Conservation (phyloP, 495 filamentous ascomycete species). For the Hypoxylon trugodes region DNA sequence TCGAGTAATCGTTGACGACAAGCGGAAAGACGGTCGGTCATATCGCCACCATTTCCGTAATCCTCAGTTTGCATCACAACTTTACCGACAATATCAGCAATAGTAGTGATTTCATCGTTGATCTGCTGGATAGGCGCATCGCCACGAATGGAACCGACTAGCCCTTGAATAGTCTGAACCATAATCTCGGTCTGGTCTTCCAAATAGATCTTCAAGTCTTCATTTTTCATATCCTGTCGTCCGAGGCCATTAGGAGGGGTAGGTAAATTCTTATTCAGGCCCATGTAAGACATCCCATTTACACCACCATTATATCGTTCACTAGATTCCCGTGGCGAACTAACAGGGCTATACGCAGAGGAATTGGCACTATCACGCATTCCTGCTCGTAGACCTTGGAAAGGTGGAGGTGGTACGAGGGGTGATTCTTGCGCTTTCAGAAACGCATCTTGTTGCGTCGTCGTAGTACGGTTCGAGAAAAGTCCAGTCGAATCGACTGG, state of each 20-base stretch:
- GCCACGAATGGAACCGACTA: constrained; percentile 80
- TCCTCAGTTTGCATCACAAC: constrained; percentile 72
- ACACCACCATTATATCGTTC: constrained; percentile 45
- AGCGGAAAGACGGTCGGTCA: constrained; percentile 67
- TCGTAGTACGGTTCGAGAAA: constrained; percentile 56
- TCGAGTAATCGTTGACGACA: constrained; percentile 72
- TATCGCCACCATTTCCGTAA: constrained; percentile 65
- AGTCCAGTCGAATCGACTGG: constrained; percentile 62
- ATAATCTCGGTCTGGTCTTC: constrained; percentile 84
- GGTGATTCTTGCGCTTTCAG: constrained; percentile 36
- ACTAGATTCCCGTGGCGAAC: constrained; percentile 60
- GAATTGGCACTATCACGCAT: constrained; percentile 58
- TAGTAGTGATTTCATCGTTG: constrained; percentile 73
- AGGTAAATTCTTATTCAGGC: constrained; percentile 48
- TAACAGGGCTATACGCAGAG: constrained; percentile 63
- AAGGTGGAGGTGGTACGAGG: constrained; percentile 55
- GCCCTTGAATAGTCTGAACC: constrained; percentile 81
- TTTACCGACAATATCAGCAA: constrained; percentile 72
- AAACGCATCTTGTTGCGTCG: constrained; percentile 47
- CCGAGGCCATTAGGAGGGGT: constrained; percentile 43
- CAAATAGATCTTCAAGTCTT: constrained; percentile 81
- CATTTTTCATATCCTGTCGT: constrained; percentile 61
- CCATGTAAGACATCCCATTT: constrained; percentile 46
- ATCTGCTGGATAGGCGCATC: constrained; percentile 72
- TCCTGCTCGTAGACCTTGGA: constrained; percentile 55